Percentiles rank a stretch among this genome's conserved stretches.
These are phyloP conservation scores for Phytophthora vignae DNA, from an alignment of 352 stramenopile species.

Conservation along the genomic window DNA sequence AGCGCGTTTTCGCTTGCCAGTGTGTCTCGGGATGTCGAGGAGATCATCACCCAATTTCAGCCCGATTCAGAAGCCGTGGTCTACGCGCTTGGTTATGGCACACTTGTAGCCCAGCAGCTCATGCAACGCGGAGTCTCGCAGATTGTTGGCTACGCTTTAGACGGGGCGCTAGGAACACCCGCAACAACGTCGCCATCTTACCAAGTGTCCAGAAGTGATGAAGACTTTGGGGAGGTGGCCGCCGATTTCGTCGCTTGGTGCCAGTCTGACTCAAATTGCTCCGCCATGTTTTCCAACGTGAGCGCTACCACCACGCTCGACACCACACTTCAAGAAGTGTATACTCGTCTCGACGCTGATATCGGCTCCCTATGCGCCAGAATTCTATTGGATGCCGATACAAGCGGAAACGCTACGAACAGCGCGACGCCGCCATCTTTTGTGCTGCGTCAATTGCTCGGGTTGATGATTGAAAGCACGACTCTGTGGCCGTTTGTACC, in stretches of 20 bases:
- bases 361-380: slow-evolving; percentile 33
- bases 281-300: slow-evolving; percentile 42
- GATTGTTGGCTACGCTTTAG: slow-evolving; percentile 68
- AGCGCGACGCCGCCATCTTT: slow-evolving; percentile 45
- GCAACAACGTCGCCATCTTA: slow-evolving; percentile 10
- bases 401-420: slow-evolving; percentile 14
- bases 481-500: slow-evolving; percentile 70
- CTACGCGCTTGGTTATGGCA: slow-evolving; percentile 79
- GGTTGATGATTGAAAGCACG: slow-evolving; percentile 52
- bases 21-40: slow-evolving; percentile 64
- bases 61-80: slow-evolving; percentile 50
- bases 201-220: slow-evolving; percentile 46
- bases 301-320: slow-evolving; percentile 39
- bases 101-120: slow-evolving; percentile 66
- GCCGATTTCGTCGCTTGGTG: slow-evolving; percentile 60
- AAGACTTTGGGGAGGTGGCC: slow-evolving; percentile 51
- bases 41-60: slow-evolving; percentile 60
- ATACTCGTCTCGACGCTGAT: slow-evolving; percentile 50
- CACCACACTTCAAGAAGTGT: slow-evolving; percentile 42
- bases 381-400: slow-evolving; percentile 27
- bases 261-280: slow-evolving; percentile 50
- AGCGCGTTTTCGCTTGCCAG: slow-evolving; percentile 75
- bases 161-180: slow-evolving; percentile 47
- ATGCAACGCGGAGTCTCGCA: slow-evolving; percentile 60
- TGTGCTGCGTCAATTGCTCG: slow-evolving; percentile 56